phyloP scores from a whole-genome alignment of 2,329 filamentous ascomycete genomes.

The Aschersonia sp. region DNA sequence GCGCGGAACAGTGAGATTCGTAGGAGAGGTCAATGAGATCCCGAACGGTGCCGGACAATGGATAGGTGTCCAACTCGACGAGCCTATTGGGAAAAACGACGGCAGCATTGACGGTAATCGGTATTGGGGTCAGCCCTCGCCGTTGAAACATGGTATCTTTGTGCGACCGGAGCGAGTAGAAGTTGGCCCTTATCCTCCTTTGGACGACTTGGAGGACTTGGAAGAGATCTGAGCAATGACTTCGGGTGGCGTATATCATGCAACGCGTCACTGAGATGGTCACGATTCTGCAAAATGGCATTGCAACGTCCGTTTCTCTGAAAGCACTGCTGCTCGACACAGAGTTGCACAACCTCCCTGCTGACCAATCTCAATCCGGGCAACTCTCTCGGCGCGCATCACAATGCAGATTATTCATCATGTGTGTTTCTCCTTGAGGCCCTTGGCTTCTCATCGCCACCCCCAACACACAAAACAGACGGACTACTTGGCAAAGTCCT shows the following conservation, averaged over 20 bases:
- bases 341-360: neutral
- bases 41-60: slow-evolving; percentile 49
- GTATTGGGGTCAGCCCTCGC: slow-evolving; percentile 55
- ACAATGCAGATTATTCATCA: neutral
- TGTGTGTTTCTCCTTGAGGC: neutral
- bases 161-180: slow-evolving; percentile 67
- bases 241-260: neutral
- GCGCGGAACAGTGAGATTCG: slow-evolving; percentile 55
- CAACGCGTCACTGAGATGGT: neutral
- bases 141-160: slow-evolving; percentile 61
- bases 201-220: slow-evolving; percentile 66
- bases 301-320: too few species aligned
- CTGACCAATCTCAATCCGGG: neutral
- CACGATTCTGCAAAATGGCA: neutral
- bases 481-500: too few species aligned
- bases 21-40: slow-evolving; percentile 64
- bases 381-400: neutral
- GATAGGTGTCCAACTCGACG: slow-evolving; percentile 64
- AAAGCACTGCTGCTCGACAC: too few species aligned
- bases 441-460: neutral
- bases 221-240: slow-evolving; percentile 44
- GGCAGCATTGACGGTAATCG: slow-evolving; percentile 52
- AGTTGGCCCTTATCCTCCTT: slow-evolving; percentile 54
- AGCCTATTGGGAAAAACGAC: slow-evolving; percentile 73
- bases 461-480: neutral